Conservation (phyloP, 805 yeast genomes). For the Ogataea paradorogensis region DNA sequence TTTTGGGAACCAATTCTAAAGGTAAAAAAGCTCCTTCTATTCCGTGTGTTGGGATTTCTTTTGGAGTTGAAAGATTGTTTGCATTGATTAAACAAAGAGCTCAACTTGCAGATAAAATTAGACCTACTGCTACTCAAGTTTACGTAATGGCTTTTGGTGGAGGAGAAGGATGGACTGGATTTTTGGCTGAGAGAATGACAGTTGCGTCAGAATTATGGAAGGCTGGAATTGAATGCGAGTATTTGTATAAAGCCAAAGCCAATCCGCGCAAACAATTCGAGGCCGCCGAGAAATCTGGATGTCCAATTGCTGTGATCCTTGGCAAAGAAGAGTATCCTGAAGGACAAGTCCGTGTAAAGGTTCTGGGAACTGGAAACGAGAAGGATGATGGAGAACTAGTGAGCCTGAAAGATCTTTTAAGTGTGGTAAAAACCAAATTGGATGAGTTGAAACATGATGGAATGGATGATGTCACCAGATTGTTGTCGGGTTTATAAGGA, state of each 20-base stretch:
- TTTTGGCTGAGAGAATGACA: constrained; percentile 85
- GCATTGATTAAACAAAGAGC: constrained; percentile 81
- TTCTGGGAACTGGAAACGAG: constrained; percentile 78
- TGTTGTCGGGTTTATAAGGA: constrained; percentile 51
- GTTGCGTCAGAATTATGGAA: constrained; percentile 82
- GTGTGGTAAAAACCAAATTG: constrained; percentile 41
- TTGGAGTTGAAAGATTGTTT: constrained; percentile 94
- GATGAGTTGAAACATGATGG: constrained; percentile 45
- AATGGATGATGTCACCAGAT: constrained; percentile 59
- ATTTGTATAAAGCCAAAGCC: constrained; percentile 87
- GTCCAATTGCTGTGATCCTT: constrained; percentile 84
- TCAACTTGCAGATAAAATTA: constrained; percentile 57
- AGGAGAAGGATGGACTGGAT: constrained; percentile 94
- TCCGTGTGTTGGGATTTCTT: constrained; percentile 97
- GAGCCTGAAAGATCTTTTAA: constrained; percentile 56
- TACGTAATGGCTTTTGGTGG: constrained; percentile 98
- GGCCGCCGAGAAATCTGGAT: constrained; percentile 94
- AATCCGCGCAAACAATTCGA: constrained; percentile 96
- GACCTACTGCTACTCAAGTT: constrained; percentile 88
- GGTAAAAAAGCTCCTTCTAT: constrained; percentile 63
- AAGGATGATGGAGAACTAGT: constrained; percentile 83
- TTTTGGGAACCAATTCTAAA: constrained; percentile 77
- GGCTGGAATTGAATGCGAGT: constrained; percentile 87
- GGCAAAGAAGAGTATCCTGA: constrained; percentile 91
- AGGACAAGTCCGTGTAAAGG: constrained; percentile 82